Conservation (phyloP, 106 monocot genomes). For the Alisma plantagoaquatica region DNA sequence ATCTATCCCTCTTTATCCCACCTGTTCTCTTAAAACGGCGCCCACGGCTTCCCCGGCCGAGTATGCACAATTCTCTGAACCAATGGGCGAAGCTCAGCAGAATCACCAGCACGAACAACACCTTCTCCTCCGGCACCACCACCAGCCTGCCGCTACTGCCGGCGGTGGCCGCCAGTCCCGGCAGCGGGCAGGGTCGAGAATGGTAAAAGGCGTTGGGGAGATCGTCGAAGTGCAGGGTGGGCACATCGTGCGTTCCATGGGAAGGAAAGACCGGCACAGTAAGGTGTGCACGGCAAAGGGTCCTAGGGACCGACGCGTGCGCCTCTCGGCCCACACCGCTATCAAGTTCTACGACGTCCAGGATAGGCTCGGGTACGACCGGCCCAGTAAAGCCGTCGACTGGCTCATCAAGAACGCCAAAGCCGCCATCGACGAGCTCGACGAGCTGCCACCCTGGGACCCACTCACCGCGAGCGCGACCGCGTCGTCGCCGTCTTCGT, state of each 20-base stretch:
- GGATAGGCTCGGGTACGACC: constrained; percentile 19
- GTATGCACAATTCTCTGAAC: constrained; percentile 29
- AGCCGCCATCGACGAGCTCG: constrained; percentile 18
- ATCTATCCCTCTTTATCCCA: too few species aligned
- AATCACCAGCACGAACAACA: constrained; percentile 2
- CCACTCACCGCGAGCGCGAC: constrained; percentile 17
- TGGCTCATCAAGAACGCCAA: constrained; percentile 22
- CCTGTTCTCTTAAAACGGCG: too few species aligned
- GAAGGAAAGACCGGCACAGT: constrained; percentile 20
- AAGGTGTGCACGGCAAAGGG: constrained; percentile 22
- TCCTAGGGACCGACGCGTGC: constrained; percentile 21
- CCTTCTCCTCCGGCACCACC: constrained; percentile 3
- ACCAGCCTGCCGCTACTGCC: too few species aligned
- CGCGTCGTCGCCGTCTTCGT: background rate
- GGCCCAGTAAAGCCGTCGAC: constrained; percentile 18
- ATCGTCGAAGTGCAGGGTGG: constrained; percentile 70
- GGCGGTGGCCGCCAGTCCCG: constrained; percentile 4
- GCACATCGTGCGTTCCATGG: constrained; percentile 48
- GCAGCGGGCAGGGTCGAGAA: background rate
- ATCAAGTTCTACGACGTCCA: constrained; percentile 26
- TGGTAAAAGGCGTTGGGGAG: constrained; percentile 23
- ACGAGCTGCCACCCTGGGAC: constrained; percentile 47
- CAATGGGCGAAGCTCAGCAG: constrained; percentile 23
- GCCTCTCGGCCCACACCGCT: constrained; percentile 20
- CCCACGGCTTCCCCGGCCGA: constrained; percentile 32